Evolutionary conservation across 225 moss, liverwort and hornwort species (phyloP).

Genomic region (Takakia lepidozioides): DNA sequence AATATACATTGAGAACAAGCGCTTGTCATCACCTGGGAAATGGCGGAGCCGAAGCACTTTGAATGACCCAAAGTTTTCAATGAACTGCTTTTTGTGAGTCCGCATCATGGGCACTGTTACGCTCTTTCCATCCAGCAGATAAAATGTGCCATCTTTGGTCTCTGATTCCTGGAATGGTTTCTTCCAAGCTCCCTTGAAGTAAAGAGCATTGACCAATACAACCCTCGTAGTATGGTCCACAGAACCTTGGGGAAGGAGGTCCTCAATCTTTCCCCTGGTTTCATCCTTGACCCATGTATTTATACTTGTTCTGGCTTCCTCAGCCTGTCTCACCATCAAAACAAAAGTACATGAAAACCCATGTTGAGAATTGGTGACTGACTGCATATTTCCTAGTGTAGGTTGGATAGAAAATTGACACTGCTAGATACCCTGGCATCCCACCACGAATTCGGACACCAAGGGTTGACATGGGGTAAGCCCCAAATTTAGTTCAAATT

Average conservation of each 20-base stretch:
- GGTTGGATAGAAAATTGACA: too few species aligned
- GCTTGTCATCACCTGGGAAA: slow-evolving; percentile 23
- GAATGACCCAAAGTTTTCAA: slow-evolving; percentile 23
- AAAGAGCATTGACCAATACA: slow-evolving; percentile 57
- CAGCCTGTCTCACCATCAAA: slow-evolving; percentile 25
- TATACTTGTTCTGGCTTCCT: slow-evolving; percentile 31
- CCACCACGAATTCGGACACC: too few species aligned
- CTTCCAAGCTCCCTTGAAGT: slow-evolving; percentile 60
- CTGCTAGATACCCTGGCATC: too few species aligned
- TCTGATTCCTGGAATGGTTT: slow-evolving; percentile 16
- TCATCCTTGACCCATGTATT: slow-evolving; percentile 42
- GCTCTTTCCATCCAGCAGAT: slow-evolving; percentile 34
- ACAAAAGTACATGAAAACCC: background rate
- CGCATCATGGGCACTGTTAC: slow-evolving; percentile 43
- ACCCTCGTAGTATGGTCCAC: slow-evolving; percentile 21
- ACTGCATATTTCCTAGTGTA: too few species aligned
- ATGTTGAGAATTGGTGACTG: background rate
- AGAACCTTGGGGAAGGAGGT: slow-evolving; percentile 34
- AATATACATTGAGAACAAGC: slow-evolving; percentile 43
- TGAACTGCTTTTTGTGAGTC: slow-evolving; percentile 13
- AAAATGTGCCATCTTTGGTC: slow-evolving; percentile 28
- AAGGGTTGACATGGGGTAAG: too few species aligned
- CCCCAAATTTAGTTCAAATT: too few species aligned
- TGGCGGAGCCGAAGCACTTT: slow-evolving; percentile 43
- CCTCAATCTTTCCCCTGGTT: slow-evolving; percentile 45